A percentile compares a stretch with the other conserved stretches of the same genome.
phyloP scores from a whole-genome alignment of 2,329 filamentous ascomycete genomes.

The Calonectria pteridis region DNA sequence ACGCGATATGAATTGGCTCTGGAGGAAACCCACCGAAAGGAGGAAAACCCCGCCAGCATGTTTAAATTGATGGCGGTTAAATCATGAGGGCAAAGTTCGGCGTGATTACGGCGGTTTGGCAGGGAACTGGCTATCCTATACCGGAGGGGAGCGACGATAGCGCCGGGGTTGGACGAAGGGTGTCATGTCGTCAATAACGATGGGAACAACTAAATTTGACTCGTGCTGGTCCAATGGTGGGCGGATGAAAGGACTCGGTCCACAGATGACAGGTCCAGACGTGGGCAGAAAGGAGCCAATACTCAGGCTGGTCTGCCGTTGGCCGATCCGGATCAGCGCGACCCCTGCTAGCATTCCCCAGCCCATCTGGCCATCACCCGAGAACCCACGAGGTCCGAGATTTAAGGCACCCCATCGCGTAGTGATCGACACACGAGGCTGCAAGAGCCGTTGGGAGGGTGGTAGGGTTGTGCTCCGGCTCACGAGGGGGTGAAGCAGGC shows the following conservation, averaged over 20 bases:
- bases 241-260: conserved; percentile 26
- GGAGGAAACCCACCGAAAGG: not conserved
- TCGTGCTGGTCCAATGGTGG: conserved; percentile 31
- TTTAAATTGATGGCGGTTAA: not conserved
- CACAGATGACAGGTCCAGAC: conserved; percentile 13
- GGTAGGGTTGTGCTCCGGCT: not conserved
- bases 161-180: not conserved
- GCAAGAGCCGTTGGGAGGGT: conserved; percentile 26
- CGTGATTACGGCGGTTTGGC: not conserved
- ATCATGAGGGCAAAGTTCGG: not conserved
- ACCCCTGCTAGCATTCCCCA: conserved; percentile 43
- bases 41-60: not conserved
- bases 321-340: conserved; percentile 44
- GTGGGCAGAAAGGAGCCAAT: not conserved
- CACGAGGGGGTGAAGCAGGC: not conserved
- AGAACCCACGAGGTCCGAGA: conserved; percentile 42
- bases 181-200: not conserved
- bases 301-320: conserved; percentile 23
- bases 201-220: not conserved
- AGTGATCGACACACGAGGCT: conserved; percentile 40
- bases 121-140: not conserved
- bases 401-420: conserved; percentile 38
- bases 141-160: not conserved
- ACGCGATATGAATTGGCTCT: not conserved
- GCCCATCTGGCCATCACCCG: conserved; percentile 43